Evolutionary conservation across 139 green algal genomes (phyloP), one percentile per base, ranked within the genome.

Genomic region (Closterium sp.): DNA sequence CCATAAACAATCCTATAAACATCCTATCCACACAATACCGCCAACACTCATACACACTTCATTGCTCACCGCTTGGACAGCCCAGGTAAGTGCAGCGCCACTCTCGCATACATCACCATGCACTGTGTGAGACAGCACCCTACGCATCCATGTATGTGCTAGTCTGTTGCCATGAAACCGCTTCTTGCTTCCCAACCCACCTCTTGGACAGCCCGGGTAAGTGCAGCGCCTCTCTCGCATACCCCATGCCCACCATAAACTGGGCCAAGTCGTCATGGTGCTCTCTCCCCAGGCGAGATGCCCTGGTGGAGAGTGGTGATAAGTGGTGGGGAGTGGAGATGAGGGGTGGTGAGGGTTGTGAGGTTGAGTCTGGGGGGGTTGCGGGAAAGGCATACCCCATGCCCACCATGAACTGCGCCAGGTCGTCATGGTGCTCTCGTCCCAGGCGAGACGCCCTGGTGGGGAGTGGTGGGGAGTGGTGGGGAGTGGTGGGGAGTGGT

Each of bases 351-450:
- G 42, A 62, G 42, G 42, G 42, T 5, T 62, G n/a, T n/a, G n/a
- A n/a, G n/a, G n/a, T n/a, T n/a, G n/a, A n/a, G n/a, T n/a, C n/a
- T n/a, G n/a, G n/a, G n/a, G n/a, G n/a, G n/a, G n/a, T n/a, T n/a
- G n/a, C n/a, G n/a, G n/a, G n/a, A n/a, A n/a, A n/a, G n/a, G n/a
- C 90, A 27, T 94, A 91, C 22, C 92, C 92, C 92, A 94, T 94
- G 31, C 92, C 92, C 38, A 94, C 45, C 92, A 94, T 89, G 86
- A 94, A 94, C 89, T 86, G 50, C 22, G 92, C 92, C 90, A 94
- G 7, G 90, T 94, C 92, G 45, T 94, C 92, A 70, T 94, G 92
- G 79, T 94, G 91, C 89, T 94, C 91, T 24, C 91, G 3, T 0
- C 91, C 89, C 13, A 94, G 91, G 21, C 91, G 91, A 4, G 89